A percentile compares a stretch with the other conserved stretches of the same genome.
These are phyloP conservation scores for Aureobasidium sp. DNA, from an alignment of 2,329 filamentous ascomycete species.

Conservation along the genomic window DNA sequence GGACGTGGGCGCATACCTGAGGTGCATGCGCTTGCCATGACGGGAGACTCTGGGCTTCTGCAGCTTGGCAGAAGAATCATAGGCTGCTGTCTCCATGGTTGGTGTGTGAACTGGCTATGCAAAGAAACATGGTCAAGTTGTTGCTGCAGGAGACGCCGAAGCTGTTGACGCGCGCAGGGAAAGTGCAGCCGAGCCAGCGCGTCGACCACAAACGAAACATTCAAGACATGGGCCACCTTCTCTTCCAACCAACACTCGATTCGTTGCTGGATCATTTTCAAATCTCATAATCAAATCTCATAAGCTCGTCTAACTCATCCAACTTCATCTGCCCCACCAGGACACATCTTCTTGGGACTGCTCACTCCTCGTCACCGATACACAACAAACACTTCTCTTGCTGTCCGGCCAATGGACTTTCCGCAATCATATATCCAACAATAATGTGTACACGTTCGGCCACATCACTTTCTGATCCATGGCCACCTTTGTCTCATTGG, in stretches of 20 bases:
- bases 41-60: slow-evolving; percentile 13
- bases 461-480: slow-evolving; percentile 41
- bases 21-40: slow-evolving; percentile 23
- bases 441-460: neutral
- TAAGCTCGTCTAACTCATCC: too few species aligned
- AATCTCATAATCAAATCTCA: neutral
- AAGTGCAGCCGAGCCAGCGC: slow-evolving; percentile 8
- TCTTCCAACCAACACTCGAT: neutral
- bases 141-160: slow-evolving; percentile 1
- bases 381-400: neutral
- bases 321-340: too few species aligned
- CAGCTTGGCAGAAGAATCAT: slow-evolving; percentile 6
- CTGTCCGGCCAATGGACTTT: neutral
- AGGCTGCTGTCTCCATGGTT: neutral
- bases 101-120: neutral
- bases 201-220: neutral
- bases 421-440: neutral
- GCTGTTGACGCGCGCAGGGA: slow-evolving; percentile 1
- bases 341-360: neutral
- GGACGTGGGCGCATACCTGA: slow-evolving; percentile 21
- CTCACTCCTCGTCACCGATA: neutral
- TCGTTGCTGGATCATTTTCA: neutral
- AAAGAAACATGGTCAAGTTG: neutral
- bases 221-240: neutral
- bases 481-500: slow-evolving; percentile 85